Evolutionary conservation across 2,329 filamentous ascomycete genomes (phyloP).

Genomic region (Fusarium heterosporum): DNA sequence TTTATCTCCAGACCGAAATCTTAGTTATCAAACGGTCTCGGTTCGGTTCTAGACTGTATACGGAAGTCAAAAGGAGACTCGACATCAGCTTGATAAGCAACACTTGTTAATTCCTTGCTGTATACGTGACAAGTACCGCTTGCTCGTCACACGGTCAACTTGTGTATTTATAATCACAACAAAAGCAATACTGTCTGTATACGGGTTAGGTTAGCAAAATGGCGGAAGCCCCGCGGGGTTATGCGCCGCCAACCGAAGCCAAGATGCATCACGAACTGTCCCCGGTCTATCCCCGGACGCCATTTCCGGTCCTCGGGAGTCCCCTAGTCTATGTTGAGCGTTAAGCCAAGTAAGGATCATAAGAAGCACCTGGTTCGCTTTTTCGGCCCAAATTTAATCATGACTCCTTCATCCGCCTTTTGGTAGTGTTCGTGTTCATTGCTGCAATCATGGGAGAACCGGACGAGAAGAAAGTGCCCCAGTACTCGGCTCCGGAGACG

Average conservation of each 20-base stretch:
- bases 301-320: slow-evolving; percentile 40
- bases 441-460: slow-evolving; percentile 17
- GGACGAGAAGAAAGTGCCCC: slow-evolving; percentile 37
- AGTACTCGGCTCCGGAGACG: slow-evolving; percentile 19
- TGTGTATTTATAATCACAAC: not conserved
- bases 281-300: slow-evolving; percentile 39
- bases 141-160: not conserved
- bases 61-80: slow-evolving; percentile 25
- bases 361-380: slow-evolving; percentile 25
- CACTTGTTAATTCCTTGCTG: not conserved
- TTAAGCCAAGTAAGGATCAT: slow-evolving; percentile 31
- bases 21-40: not conserved
- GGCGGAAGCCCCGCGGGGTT: slow-evolving; percentile 18
- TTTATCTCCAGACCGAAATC: slow-evolving; percentile 29
- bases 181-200: not conserved
- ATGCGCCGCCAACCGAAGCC: slow-evolving; percentile 39
- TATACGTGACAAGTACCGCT: not conserved
- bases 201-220: not conserved
- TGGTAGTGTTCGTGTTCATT: not conserved
- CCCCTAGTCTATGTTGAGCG: not conserved
- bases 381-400: slow-evolving; percentile 23
- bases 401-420: slow-evolving; percentile 18
- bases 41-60: not conserved
- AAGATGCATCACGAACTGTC: slow-evolving; percentile 17
- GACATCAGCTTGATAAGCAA: not conserved